phyloP scores from a whole-genome alignment of 768 basidiomycete genomes.

The Rhodotorula graminis region DNA sequence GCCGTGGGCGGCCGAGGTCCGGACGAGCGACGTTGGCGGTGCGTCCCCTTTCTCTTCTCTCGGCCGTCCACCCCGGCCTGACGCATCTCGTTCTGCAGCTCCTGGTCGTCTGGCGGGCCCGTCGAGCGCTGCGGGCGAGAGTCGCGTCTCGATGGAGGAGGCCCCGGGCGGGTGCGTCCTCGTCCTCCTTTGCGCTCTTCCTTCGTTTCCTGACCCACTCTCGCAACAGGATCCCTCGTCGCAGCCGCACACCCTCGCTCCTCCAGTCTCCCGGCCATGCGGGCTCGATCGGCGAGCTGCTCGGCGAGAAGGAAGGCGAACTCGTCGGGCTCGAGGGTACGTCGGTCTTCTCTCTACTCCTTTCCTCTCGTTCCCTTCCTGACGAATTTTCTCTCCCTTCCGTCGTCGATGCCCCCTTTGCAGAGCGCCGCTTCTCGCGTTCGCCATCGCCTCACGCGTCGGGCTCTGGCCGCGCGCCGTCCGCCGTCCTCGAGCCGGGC shows the following conservation, averaged over 20 bases:
- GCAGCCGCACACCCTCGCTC: slow-evolving; percentile 2
- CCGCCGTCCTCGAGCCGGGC: not conserved
- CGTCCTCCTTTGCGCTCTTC: no score
- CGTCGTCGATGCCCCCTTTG: no score
- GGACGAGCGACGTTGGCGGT: slow-evolving; percentile 29
- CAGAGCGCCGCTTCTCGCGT: not conserved
- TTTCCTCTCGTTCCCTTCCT: no score
- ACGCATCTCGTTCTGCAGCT: not conserved
- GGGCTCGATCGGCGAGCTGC: not conserved
- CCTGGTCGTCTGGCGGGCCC: not conserved
- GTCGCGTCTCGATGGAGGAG: slow-evolving; percentile 12
- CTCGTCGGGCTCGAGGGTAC: slow-evolving; percentile 6
- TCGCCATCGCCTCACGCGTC: not conserved
- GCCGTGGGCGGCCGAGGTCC: slow-evolving; percentile 25
- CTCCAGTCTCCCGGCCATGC: not conserved
- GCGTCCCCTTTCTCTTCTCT: not conserved
- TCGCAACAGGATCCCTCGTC: not conserved
- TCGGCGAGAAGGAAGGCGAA: not conserved
- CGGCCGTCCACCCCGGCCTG: not conserved
- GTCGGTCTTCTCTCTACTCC: not conserved
- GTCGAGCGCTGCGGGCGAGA: slow-evolving; percentile 10
- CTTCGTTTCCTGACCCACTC: not conserved
- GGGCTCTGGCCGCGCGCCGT: no score
- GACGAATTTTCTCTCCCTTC: not conserved
- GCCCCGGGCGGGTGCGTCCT: not conserved